Evolutionary conservation across 2,329 filamentous ascomycete species (phyloP), one percentile per base, ranked within the genome.

Genomic region (Fusarium fujikuroi): DNA sequence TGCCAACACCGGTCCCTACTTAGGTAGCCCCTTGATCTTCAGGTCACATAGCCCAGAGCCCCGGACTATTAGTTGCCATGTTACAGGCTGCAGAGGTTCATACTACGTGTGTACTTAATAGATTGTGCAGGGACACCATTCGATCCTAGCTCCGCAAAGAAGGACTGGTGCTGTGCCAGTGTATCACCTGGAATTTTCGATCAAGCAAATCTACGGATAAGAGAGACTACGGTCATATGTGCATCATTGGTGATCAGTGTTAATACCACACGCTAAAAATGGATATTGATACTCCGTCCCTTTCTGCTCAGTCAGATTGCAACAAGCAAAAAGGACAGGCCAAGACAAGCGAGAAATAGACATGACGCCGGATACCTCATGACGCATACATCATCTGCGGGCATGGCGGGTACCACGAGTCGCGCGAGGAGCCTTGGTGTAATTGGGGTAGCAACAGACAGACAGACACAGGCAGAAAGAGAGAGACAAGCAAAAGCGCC

Each of bases 381-480:
- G 66, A 67, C 66, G 53, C 74, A 75, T 78, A 78, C 70, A 73
- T 68, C 65, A 66, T 74, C 60, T 75, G 76, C 72, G 62, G 74
- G 65, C 75, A 74, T 60, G 63, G 74, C 75, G 69, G 70, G 76
- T 78, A 78, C 74, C 74, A 63, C 66, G 63, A 76, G 70, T 73
- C 66, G 72, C 49, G 70, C 57, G 65, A 59, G 50, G 57, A 70
- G 37, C 43, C 46, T 60, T 70, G 63, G 60, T 72, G 68, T 62
- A 69, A 60, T 70, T 44, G 63, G 43, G 66, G 73, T 57, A 60
- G 50, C 66, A 59, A 60, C 28, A 28, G 40, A 69, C 50, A 59
- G 73, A 58, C 30, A 32, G 32, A 32, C 63, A 65, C 62, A 66
- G 67, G 32, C 65, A 70, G 72, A 37, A 36, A 34, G 52, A 52